Evolutionary conservation across 164 flowering plant species (phyloP), one percentile per base, ranked within the genome.

Genomic region (Saururus chinensis): DNA sequence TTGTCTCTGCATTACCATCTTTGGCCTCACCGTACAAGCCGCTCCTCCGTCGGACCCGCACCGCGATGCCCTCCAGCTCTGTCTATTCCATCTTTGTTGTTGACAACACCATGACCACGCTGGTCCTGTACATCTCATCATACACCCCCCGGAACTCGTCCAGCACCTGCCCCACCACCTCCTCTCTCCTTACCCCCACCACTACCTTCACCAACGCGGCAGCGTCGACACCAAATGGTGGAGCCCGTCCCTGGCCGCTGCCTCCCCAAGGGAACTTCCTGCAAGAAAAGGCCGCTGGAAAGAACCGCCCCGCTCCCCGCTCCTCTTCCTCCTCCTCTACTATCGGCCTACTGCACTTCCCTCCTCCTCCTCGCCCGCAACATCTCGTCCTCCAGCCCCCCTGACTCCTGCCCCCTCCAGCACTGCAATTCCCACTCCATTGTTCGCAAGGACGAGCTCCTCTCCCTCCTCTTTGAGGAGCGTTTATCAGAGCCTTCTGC

Each of bases 371-470:
- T n/a, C n/a, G n/a, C n/a, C n/a, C n/a, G n/a, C n/a, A n/a, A n/a
- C n/a, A n/a, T n/a, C n/a, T n/a, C n/a, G n/a, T n/a, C n/a, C n/a
- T n/a, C n/a, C n/a, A n/a, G n/a, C n/a, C n/a, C n/a, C 40, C 74
- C 83, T 0, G 26, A 73, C 70, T 82, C 23, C 77, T 87, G 6
- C 82, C 81, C 60, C 48, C 82, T 9, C 69, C 73, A 48, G 75
- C 80, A 51, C 76, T 86, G 70, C 16, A 67, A 73, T 3, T 63
- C 78, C 0, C 4, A 77, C 21, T 35, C 84, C 1, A 76, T 89
- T 68, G 84, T 85, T 11, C 42, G 85, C 58, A 57, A 88, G 9
- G 90, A 82, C n/a, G n/a, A n/a, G n/a, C n/a, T n/a, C n/a, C n/a
- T n/a, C n/a, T n/a, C n/a, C n/a, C n/a, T n/a, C n/a, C n/a, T n/a